Base-by-base conservation (phyloP, 176 grass and related monocot species). In the Oryza punctata region DNA sequence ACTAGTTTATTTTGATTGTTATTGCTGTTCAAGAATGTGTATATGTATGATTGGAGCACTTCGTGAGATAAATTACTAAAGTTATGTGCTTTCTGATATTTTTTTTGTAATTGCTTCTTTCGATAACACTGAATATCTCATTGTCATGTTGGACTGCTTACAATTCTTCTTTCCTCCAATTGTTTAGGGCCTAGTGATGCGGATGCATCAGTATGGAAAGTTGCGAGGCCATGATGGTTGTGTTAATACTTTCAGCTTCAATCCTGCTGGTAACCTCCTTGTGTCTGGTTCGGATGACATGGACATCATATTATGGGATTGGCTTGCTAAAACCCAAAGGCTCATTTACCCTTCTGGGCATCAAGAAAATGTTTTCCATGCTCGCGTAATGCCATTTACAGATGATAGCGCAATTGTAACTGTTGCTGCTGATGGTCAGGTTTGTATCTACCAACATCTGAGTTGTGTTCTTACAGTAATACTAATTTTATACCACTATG, bases 231-330 rank as follows among this genome's bases (percentile, higher is more conserved):
- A 97, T 77, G 79, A 63, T 60, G 92, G 92, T 59, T 94, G 90
- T 47, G 92, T 97, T 77, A 94, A 97, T 85, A 93, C 92, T 8
- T 70, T 97, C 26, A 84, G 84, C 88, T 97, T 97, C 75, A 94
- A 91, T 70, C 84, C 73, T 69, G 60, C 57, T 67, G 95, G 95
- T 37, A 86, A 89, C 68, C 19, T 92, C 16, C 92, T 97, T 28
- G 90, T 97, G 63, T 94, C 95, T 23, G 92, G 92, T 54, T 97
- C 92, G 7, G 92, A 97, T 12, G 95, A 93, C 75, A 97, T 70
- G 3, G 24, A 92, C 40, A 93, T 97, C 70, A 84, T 93, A 65
- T 52, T 97, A n/a, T 97, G 95, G 95, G 82, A 97, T 76, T 97
- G 95, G 95, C 46, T 80, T 67, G 69, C 85, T 66, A 89, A 85